These are phyloP conservation scores for Gossypium laxum DNA, from an alignment of 441 rosid species.

Conservation along the genomic window DNA sequence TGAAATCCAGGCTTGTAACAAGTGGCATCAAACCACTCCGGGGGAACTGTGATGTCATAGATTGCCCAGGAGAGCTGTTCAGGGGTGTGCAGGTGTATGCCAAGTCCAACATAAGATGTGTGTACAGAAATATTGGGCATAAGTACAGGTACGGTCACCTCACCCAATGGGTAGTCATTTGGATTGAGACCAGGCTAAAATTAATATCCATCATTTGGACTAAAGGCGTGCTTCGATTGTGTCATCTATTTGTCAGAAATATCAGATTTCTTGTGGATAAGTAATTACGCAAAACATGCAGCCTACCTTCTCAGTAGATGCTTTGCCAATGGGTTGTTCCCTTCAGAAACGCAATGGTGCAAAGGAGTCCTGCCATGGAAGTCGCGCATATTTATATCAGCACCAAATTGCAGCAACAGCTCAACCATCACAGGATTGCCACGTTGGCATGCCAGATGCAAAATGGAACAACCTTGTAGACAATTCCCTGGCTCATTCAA, in stretches of 20 bases:
- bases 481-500: slow-evolving; percentile 53
- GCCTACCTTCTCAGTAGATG: slow-evolving; percentile 65
- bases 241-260: background rate
- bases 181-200: background rate
- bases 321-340: slow-evolving; percentile 60
- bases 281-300: background rate
- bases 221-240: background rate
- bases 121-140: background rate
- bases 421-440: slow-evolving; percentile 64
- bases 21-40: background rate
- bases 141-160: background rate
- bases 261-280: background rate
- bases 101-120: background rate
- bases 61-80: background rate
- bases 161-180: background rate
- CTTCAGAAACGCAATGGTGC: slow-evolving; percentile 61
- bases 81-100: background rate
- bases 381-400: slow-evolving; percentile 54
- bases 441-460: slow-evolving; percentile 68
- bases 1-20: background rate
- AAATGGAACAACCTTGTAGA: slow-evolving; percentile 76
- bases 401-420: slow-evolving; percentile 78
- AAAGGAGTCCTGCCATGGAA: slow-evolving; percentile 77
- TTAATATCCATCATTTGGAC: background rate
- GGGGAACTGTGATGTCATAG: background rate